Conservation (phyloP, 2,329 filamentous ascomycete genomes). For the Byssoonygena ceratinophila region DNA sequence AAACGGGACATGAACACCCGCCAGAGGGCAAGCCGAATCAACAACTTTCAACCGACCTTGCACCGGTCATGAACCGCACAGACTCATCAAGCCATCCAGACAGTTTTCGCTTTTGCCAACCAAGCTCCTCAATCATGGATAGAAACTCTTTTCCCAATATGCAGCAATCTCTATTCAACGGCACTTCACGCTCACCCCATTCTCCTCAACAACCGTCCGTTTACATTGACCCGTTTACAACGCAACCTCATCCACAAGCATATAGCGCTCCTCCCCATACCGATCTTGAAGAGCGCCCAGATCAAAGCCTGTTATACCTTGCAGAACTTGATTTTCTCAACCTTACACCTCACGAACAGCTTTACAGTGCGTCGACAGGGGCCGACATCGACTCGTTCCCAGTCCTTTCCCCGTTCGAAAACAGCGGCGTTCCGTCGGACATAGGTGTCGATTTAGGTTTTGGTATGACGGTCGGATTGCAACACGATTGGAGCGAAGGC, state of each 20-base stretch:
- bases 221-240: slow-evolving; percentile 5
- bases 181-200: background rate
- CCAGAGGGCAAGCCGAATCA: background rate
- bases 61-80: background rate
- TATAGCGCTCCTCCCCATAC: slow-evolving; percentile 4
- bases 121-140: background rate
- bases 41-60: background rate
- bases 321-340: slow-evolving; percentile 48
- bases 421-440: slow-evolving; percentile 18
- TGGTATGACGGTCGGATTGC: slow-evolving; percentile 37
- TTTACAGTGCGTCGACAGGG: background rate
- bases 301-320: slow-evolving; percentile 20
- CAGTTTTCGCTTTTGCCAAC: background rate
- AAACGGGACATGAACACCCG: background rate
- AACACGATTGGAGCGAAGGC: slow-evolving; percentile 42
- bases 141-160: background rate
- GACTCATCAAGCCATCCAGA: background rate
- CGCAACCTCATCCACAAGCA: slow-evolving; percentile 2
- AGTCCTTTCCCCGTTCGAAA: background rate
- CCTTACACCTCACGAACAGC: slow-evolving; percentile 30
- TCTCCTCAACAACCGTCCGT: background rate
- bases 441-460: slow-evolving; percentile 38
- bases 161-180: background rate
- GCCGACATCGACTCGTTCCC: background rate
- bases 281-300: background rate